These are phyloP conservation scores for Zanthoxylum bungeanum DNA, from an alignment of 345 rosid genomes.

Conservation along the genomic window DNA sequence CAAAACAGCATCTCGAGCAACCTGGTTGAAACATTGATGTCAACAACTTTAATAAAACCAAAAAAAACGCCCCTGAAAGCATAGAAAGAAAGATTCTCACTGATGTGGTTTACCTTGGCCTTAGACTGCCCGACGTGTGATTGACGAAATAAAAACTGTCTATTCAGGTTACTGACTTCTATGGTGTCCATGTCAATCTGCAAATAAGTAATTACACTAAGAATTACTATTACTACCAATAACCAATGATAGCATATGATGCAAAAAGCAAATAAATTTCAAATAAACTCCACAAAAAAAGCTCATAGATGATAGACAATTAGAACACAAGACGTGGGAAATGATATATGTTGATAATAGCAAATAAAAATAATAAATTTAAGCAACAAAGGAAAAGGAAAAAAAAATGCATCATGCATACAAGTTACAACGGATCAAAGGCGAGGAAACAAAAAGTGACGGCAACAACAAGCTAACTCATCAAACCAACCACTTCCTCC, in stretches of 20 bases:
- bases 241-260: neutral
- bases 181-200: constrained; percentile 99
- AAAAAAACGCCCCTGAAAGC: neutral
- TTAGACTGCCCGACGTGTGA: constrained; percentile 97
- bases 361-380: neutral
- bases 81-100: neutral
- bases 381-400: neutral
- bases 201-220: constrained; percentile 15
- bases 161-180: constrained; percentile 97
- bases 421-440: neutral
- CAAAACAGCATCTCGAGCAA: constrained; percentile 94
- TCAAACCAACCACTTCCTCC: neutral
- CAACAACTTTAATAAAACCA: neutral
- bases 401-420: neutral
- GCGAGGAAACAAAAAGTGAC: neutral
- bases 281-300: neutral
- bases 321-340: neutral
- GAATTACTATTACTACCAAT: neutral
- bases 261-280: neutral
- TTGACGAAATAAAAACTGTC: constrained; percentile 89
- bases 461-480: neutral
- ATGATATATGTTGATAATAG: neutral
- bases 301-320: too few species aligned
- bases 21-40: constrained; percentile 41
- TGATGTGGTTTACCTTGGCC: constrained; percentile 64